These are phyloP conservation scores for Luzula sylvatica DNA, from an alignment of 176 grass and related monocot genomes.

Conservation along the genomic window DNA sequence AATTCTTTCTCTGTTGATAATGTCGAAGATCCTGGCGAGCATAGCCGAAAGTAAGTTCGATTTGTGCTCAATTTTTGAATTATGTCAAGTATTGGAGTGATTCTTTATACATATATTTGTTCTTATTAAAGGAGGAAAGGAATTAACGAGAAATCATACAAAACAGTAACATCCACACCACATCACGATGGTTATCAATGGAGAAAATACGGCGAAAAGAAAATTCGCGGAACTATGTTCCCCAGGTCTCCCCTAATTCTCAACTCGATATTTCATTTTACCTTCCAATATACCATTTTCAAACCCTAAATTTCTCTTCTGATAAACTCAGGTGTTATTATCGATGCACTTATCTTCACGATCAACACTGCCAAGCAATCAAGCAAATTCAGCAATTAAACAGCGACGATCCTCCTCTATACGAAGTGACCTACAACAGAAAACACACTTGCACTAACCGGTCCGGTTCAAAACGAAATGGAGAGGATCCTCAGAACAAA, in stretches of 20 bases:
- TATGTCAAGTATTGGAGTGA: too few species aligned
- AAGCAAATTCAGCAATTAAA: constrained; percentile 22
- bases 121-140: constrained; percentile 27
- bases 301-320: not conserved
- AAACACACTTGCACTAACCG: constrained; percentile 8
- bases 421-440: constrained; percentile 18
- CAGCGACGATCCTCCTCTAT: constrained; percentile 16
- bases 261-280: not conserved
- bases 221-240: constrained; percentile 12
- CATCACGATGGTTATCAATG: constrained; percentile 21
- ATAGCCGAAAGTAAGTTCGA: constrained; percentile 12
- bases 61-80: not conserved
- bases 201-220: constrained; percentile 19
- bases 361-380: constrained; percentile 24
- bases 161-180: constrained; percentile 7
- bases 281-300: not conserved
- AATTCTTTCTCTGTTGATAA: constrained; percentile 2
- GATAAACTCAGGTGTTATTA: constrained; percentile 18
- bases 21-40: not conserved
- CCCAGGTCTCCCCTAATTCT: constrained; percentile 2
- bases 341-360: constrained; percentile 22
- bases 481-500: constrained; percentile 10
- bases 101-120: constrained; percentile 13
- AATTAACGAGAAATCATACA: constrained; percentile 10
- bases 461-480: constrained; percentile 4